Base-by-base conservation (phyloP, 1,139 yeast genomes). In the Suhomyces bribrorum region DNA sequence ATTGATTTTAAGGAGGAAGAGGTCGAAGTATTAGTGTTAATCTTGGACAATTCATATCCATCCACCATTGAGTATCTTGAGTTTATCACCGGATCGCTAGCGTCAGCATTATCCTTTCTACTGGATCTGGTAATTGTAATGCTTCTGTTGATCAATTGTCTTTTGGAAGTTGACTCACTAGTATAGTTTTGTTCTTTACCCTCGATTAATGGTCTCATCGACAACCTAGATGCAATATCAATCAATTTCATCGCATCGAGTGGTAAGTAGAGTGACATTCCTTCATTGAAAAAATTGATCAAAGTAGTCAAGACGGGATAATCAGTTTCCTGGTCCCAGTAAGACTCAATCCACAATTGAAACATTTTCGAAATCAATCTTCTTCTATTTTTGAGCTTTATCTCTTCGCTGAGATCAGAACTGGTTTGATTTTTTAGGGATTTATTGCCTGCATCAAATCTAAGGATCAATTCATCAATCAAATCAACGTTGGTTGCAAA, bases 331-430 rank as follows among this genome's bases (percentile, higher is more conserved):
- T 73, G 77, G 49, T 80, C 77, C 96, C 96, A 90, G 56, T 84
- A 88, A 37, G 92, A 83, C 59, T 87, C 95, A 61, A 89, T 64
- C 97, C 97, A 90, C 35, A 81, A 66, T 53, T 80, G 85, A 52
- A 88, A 79, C 60, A 85, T 69, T 49, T 76, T 79, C 47, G 83
- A 79, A 29, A 87, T 79, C 38, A 83, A 64, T 44, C 81, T 76
- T 52, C 95, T 69, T 56, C 95, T 73, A 48, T 75, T 80, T 52
- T 81, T 80, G 36, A 83, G 53, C 41, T 74, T 70, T 14, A 80
- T 66, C 46, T 79, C 78, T 9, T 73, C 62, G 45, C 69, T 73
- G 13, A 66, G 61, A 27, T 75, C 78, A 14, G 57, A 15, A 57
- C 16, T 53, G 56, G 31, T 61, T 62, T 14, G 58, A 53, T 31